Evolutionary conservation across 2,329 filamentous ascomycete genomes (phyloP), one percentile per base, ranked within the genome.

Genomic region (Leptosphaerulina australis): DNA sequence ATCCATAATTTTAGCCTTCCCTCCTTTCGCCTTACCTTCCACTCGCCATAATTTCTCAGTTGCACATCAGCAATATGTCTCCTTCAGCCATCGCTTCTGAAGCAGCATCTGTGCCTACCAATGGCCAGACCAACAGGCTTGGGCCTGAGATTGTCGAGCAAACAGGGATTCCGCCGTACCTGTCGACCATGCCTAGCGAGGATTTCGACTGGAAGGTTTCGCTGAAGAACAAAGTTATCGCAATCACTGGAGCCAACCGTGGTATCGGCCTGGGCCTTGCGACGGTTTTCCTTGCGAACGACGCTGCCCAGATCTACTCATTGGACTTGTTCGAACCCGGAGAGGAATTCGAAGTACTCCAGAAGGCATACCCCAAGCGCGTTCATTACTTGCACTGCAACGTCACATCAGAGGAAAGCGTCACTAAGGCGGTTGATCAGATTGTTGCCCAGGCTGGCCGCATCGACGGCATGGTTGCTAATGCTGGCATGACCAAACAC

Each of bases 381-480:
- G 62, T 81, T 14, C 68, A 72, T 41, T 80, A 76, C 60, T 62
- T 79, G 46, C 63, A 79, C 44, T 77, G 76, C 59, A 74, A 82
- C 60, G 77, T 81, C 2, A 81, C 79, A 0, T 71, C 76, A 12
- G 78, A 81, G 55, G 70, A 72, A 21, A 79, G 66, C 33, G 74
- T 80, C 22, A 74, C 64, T 0, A 71, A 70, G 11, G 77, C 76
- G 2, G 63, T 81, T 1, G 77, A 81, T 50, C 61, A 73, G 37
- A 78, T 81, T 15, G 67, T 81, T 8, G 66, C 65, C n/a, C 72
- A 78, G 44, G 70, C 71, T 9, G 79, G 79, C 22, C 73, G 70
- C 3, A 64, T 81, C n/a, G 75, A 81, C 50, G 79, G 79, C 10
- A 78, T 82, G 69, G 76, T 82, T 11, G 75, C 74, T 26, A 81